phyloP scores from a whole-genome alignment of 176 grass and related monocot genomes.

The Juncus inflexus region DNA sequence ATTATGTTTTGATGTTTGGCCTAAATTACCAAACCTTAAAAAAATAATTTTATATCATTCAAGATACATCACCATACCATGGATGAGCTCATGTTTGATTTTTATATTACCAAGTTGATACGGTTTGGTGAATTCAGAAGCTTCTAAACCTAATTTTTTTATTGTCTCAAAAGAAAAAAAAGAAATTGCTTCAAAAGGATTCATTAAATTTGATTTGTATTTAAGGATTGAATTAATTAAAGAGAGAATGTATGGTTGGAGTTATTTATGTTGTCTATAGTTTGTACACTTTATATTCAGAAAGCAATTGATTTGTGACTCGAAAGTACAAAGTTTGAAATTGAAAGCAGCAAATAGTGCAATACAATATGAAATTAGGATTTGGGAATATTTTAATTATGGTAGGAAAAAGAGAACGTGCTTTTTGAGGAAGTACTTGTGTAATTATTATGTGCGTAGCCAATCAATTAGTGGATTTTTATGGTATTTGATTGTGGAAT shows the following conservation, averaged over 20 bases:
- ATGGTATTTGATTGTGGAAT: slow-evolving; percentile 3
- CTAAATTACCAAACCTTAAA: too few relatives aligned
- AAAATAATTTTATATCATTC: too few relatives aligned
- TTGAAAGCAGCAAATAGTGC: not conserved
- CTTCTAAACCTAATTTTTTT: slow-evolving; percentile 20
- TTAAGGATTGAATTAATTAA: slow-evolving; percentile 2
- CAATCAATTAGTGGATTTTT: slow-evolving; percentile 2
- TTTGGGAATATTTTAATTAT: slow-evolving; percentile 8
- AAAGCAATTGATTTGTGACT: slow-evolving; percentile 7
- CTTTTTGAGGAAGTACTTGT: not conserved
- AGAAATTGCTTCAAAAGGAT: not conserved
- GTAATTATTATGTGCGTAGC: not conserved
- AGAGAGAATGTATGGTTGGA: not conserved
- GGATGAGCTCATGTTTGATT: not conserved
- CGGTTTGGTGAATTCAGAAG: slow-evolving; percentile 22
- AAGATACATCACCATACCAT: too few relatives aligned
- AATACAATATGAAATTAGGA: not conserved
- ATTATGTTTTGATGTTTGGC: too few relatives aligned
- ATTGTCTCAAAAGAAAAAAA: not conserved
- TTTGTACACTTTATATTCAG: not conserved
- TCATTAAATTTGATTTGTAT: slow-evolving; percentile 9
- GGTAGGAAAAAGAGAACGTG: not conserved
- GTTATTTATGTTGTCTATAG: slow-evolving; percentile 11
- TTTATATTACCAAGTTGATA: slow-evolving; percentile 18
- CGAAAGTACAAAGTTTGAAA: not conserved